Evolutionary conservation across 768 basidiomycete species (phyloP), one percentile per base, ranked within the genome.

Genomic region (Leccinum arenicola): DNA sequence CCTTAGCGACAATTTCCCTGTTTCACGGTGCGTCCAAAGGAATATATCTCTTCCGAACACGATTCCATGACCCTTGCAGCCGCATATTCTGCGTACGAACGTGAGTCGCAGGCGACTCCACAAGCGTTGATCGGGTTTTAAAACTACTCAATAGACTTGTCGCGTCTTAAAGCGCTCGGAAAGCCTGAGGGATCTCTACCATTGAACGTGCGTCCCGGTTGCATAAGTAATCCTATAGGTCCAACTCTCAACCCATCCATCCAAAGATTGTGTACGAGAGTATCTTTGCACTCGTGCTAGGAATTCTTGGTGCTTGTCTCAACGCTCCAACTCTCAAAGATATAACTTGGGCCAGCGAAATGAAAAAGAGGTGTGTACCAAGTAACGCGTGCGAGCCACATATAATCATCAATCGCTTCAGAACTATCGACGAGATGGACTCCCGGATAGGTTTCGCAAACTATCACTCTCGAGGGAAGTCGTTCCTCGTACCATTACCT

Each of bases 271-370:
- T 88, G 19, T 54, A 87, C 35, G 89, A 94, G 71, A 82, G 85
- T 11, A 65, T 91, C 23, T 48, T 84, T 54, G 82, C 85, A 1
- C 77, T 93, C 19, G 64, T 85, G n/a, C 60, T 88, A 10, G 90
- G 91, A 21, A 86, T 84, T 19, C 58, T 92, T 3, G 92, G 91
- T 7, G 88, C 89, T 33, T 83, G 84, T n/a, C 65, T 90, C 59
- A 86, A 82, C 63, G 80, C 87, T 7, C 83, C 90, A 1, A 70
- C 78, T 33, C 74, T 93, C 35, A 91, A 87, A 64, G 89, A 93
- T 66, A 90, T 93, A 59, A 88, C 88, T 35, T 95, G 91, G 93
- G 83, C 90, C 17, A 91, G 89, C 65, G 92, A 95, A 74, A 94
- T 94, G 92, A 82, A 82, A 65, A 86, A 82, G 68, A 81, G 87